Percentiles rank a stretch among this genome's conserved stretches.
phyloP scores from a whole-genome alignment of 129 eudicot genomes.

The Daucus carota region DH1_v3.0 NC_030387.2:675001-675500 shows the following conservation, averaged over 20 bases:
- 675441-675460: neutral
- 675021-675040: constrained; percentile 20
- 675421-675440: constrained; percentile 1
- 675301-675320: constrained; percentile 9
- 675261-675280: neutral
- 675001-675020: constrained; percentile 22
- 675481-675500: constrained; percentile 14
- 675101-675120: constrained; percentile 13
- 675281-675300: neutral
- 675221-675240: neutral
- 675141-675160: neutral
- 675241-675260: neutral
- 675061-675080: constrained; percentile 20
- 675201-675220: neutral
- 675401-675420: neutral
- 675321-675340: constrained; percentile 6
- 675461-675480: constrained; percentile 8
- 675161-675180: neutral
- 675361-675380: neutral
- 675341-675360: constrained; percentile 13
- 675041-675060: constrained; percentile 25
- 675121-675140: neutral
- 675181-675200: neutral
- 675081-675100: constrained; percentile 37
- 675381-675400: neutral